These are phyloP conservation scores for Brassica hybrid DNA, from an alignment of 441 rosid species.

Conservation along the genomic window DNA sequence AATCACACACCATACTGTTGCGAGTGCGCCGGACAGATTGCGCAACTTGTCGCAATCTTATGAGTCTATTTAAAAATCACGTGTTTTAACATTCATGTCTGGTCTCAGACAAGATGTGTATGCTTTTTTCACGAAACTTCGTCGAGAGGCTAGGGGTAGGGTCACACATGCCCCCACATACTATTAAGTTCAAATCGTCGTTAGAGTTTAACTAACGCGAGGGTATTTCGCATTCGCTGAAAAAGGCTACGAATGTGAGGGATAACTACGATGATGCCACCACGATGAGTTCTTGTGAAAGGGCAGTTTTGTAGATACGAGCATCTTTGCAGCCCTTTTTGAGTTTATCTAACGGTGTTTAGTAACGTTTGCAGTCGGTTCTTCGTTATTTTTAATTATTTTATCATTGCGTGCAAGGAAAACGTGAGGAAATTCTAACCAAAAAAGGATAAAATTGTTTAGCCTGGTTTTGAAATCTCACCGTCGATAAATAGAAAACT, in stretches of 20 bases:
- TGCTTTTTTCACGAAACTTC: constrained; percentile 15
- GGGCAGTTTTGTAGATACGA: not conserved
- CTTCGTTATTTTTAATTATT: not conserved
- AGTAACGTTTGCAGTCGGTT: constrained; percentile 9
- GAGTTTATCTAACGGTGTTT: constrained; percentile 22
- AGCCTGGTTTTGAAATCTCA: no score
- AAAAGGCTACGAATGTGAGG: not conserved
- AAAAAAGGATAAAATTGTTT: no score
- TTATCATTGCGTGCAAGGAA: constrained; percentile 5
- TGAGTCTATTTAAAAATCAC: not conserved
- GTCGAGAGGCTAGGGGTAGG: not conserved
- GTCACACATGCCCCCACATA: not conserved
- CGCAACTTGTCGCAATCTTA: constrained; percentile 32
- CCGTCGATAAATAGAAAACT: no score
- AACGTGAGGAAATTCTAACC: not conserved
- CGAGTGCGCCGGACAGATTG: constrained; percentile 21
- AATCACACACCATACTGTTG: constrained; percentile 22
- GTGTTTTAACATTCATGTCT: constrained; percentile 29
- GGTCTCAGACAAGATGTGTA: constrained; percentile 7
- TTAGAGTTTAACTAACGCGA: constrained; percentile 15
- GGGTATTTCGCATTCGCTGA: not conserved
- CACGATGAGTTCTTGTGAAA: not conserved
- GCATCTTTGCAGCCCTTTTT: not conserved
- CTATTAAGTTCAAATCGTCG: constrained; percentile 16
- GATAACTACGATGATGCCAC: not conserved